Evolutionary conservation across 225 moss, liverwort and hornwort genomes (phyloP).

Genomic region (Antitrichia curtipendula): DNA sequence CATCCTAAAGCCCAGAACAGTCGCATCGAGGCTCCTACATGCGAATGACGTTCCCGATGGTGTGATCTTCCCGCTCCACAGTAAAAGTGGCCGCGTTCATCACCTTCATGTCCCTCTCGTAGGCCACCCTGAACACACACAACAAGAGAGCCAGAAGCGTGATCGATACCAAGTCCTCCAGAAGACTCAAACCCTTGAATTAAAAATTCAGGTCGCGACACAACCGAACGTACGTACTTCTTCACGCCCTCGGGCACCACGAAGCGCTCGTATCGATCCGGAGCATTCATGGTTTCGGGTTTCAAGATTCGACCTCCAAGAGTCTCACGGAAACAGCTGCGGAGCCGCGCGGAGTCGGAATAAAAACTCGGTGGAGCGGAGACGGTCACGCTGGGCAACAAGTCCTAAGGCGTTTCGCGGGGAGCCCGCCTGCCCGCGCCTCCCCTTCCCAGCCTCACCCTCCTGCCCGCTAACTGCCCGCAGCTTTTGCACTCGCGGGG

Average conservation of each 20-base stretch:
- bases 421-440: neutral
- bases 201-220: neutral
- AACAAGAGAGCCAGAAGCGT: neutral
- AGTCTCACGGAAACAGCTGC: neutral
- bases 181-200: neutral
- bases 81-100: conserved; percentile 71
- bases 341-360: neutral
- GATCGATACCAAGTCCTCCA: neutral
- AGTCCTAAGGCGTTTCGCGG: neutral
- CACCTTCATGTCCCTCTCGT: conserved; percentile 91
- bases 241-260: conserved; percentile 99
- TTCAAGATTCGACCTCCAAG: neutral
- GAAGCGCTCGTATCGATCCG: conserved; percentile 66
- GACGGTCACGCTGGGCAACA: neutral
- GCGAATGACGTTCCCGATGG: conserved; percentile 86
- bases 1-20: neutral
- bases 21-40: conserved; percentile 34
- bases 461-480: neutral
- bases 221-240: conserved; percentile 32
- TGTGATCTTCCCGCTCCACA: conserved; percentile 86
- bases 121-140: conserved; percentile 52
- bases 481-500: neutral
- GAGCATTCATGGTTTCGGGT: conserved; percentile 15
- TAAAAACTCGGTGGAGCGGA: neutral
- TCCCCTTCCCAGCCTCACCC: no score